Conservation (phyloP, 2,329 filamentous ascomycete species). For the Xenoacremonium recifei region DNA sequence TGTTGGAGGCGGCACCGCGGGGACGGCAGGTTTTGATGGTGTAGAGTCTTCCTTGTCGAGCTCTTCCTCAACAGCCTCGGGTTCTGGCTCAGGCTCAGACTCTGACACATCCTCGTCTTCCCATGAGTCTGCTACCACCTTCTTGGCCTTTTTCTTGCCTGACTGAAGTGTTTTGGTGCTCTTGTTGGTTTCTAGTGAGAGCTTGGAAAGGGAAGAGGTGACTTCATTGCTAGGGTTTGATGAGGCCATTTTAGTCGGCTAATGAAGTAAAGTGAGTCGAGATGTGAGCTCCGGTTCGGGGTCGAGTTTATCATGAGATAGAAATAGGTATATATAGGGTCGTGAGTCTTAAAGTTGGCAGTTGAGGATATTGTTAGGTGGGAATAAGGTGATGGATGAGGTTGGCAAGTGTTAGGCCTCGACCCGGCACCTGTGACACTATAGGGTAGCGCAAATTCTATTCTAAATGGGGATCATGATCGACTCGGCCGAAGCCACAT, state of each 20-base stretch:
- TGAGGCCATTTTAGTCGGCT: conserved; percentile 11
- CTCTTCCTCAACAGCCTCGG: conserved; percentile 27
- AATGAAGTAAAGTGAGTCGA: background rate
- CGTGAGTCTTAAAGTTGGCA: too few relatives aligned
- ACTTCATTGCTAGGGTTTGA: conserved; percentile 21
- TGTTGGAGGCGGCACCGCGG: conserved; percentile 63
- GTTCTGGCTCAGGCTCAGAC: conserved; percentile 34
- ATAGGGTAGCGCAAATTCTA: too few relatives aligned
- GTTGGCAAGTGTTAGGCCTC: too few relatives aligned
- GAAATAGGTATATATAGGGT: too few relatives aligned
- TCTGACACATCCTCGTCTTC: conserved; percentile 58
- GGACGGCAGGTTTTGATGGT: conserved; percentile 44
- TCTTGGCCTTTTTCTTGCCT: conserved; percentile 25
- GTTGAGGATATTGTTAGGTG: too few relatives aligned
- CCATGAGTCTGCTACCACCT: conserved; percentile 43
- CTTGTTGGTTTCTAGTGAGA: conserved; percentile 25
- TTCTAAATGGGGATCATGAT: too few relatives aligned
- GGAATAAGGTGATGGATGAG: too few relatives aligned
- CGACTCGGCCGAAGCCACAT: too few relatives aligned
- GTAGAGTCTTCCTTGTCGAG: conserved; percentile 17
- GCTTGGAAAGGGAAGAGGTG: conserved; percentile 29
- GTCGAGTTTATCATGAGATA: too few relatives aligned
- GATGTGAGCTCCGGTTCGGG: too few relatives aligned
- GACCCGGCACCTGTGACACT: too few relatives aligned
- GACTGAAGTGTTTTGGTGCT: conserved; percentile 22